Base-by-base conservation (phyloP, 768 basidiomycete genomes). In the Boletellus sp. region DNA sequence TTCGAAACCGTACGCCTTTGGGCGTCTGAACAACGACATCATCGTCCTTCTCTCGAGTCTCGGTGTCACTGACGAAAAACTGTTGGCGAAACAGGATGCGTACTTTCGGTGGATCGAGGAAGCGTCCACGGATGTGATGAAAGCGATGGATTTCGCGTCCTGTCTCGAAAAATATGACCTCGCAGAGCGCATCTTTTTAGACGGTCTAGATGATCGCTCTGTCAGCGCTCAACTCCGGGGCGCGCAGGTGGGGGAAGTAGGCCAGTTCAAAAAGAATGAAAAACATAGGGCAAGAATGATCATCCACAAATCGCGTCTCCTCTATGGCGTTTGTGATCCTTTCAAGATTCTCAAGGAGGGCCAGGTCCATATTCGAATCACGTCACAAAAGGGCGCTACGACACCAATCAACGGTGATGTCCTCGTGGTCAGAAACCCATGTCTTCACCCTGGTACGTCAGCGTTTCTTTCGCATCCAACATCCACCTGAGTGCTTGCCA, bases 271-370 rank as follows among this genome's bases (percentile, higher is more conserved):
- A 54, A 80, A 80, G 58, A 78, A 79, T 47, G 73, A 78, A 19
- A 80, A 75, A 57, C 72, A 72, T 40, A 73, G 81, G 37, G 74
- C 78, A 6, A 70, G 82, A 42, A 83, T 84, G 70, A 75, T 85
- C 44, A 71, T 87, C 4, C 76, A 78, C 36, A 76, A 83, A 54
- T 84, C 83, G 6, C 74, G 84, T 20, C 69, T 81, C 3, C 64
- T 87, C 3, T 87, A 77, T 44, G 84, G 84, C 0, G 81, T 87
- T 12, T 85, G 83, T 53, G 84, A 87, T 62, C 84, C 84, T 1
- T 81, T 76, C 55, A 72, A 75, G 35, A 76, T 85, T 1, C 67
- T 86, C 33, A 74, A 76, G 45, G 83, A 84, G 59, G 84, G 84
- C 0, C 70, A 85, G 55, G 82, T 86, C 0, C 77, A 83, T 56